Evolutionary conservation across 2,329 filamentous ascomycete genomes (phyloP).

Genomic region (Ascochyta viciae-villosae): DNA sequence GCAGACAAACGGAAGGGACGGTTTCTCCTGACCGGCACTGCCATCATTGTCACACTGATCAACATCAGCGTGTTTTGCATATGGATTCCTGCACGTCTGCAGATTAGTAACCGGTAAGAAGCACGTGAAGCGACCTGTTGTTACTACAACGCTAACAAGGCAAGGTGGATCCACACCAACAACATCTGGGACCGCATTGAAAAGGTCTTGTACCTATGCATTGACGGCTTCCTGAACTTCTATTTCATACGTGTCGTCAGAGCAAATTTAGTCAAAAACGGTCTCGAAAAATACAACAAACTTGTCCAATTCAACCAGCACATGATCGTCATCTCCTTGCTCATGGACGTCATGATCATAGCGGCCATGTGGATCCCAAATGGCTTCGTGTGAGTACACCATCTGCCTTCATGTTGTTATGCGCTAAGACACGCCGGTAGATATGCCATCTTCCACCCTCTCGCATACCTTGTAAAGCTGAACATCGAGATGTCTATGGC

Average conservation of each 20-base stretch:
- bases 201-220: slow-evolving; percentile 33
- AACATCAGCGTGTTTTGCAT: slow-evolving; percentile 42
- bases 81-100: slow-evolving; percentile 39
- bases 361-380: slow-evolving; percentile 53
- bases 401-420: not conserved
- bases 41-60: slow-evolving; percentile 28
- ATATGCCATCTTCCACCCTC: slow-evolving; percentile 57
- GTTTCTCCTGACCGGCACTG: slow-evolving; percentile 23
- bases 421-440: slow-evolving; percentile 16
- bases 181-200: slow-evolving; percentile 37
- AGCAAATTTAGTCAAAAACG: slow-evolving; percentile 35
- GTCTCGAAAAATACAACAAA: slow-evolving; percentile 35
- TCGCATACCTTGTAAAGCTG: slow-evolving; percentile 57
- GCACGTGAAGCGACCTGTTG: not conserved
- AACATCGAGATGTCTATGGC: slow-evolving; percentile 46
- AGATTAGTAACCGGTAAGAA: slow-evolving; percentile 26
- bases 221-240: slow-evolving; percentile 33
- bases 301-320: slow-evolving; percentile 36
- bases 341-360: slow-evolving; percentile 49
- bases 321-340: slow-evolving; percentile 35
- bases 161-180: slow-evolving; percentile 31
- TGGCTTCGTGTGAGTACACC: slow-evolving; percentile 43
- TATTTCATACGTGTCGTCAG: slow-evolving; percentile 38
- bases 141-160: not conserved
- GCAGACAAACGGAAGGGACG: slow-evolving; percentile 24